A percentile compares a stretch with the other conserved stretches of the same genome.
phyloP scores from a whole-genome alignment of 1,139 yeast genomes.

The Neolecta irregularis region DNA sequence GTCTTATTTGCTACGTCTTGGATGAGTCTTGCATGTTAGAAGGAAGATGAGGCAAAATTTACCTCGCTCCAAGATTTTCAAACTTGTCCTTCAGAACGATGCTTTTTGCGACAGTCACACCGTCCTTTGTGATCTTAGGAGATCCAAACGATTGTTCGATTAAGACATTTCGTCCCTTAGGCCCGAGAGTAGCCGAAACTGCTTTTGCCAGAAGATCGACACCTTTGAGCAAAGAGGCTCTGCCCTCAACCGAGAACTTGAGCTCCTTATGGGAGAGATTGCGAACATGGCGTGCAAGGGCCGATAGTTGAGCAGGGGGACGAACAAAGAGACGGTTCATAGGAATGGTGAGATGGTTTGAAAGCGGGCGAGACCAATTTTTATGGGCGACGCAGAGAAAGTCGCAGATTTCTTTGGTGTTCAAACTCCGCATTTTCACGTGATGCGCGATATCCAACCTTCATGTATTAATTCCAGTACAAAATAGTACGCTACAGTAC shows the following conservation, averaged over 20 bases:
- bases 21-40: constrained; percentile 33
- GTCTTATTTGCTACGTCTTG: constrained; percentile 98
- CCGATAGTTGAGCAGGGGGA: no score
- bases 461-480: no score
- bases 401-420: no score
- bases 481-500: no score
- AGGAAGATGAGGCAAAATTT: neutral
- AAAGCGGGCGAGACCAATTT: no score
- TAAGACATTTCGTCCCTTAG: constrained; percentile 94
- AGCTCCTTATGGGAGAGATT: constrained; percentile 93
- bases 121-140: constrained; percentile 98
- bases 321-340: no score
- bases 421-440: no score
- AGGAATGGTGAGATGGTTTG: no score
- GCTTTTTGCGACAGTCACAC: constrained; percentile 91
- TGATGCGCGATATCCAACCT: no score
- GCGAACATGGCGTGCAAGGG: no score
- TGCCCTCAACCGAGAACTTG: constrained; percentile 95
- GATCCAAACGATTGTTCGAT: constrained; percentile 95
- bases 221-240: constrained; percentile 91
- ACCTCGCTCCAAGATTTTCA: constrained; percentile 89
- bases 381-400: no score
- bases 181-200: constrained; percentile 92
- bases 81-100: constrained; percentile 80
- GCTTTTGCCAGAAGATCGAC: constrained; percentile 95